These are phyloP conservation scores for Amborella trichopoda DNA, from an alignment of 164 flowering plant species.

Conservation along the genomic window DNA sequence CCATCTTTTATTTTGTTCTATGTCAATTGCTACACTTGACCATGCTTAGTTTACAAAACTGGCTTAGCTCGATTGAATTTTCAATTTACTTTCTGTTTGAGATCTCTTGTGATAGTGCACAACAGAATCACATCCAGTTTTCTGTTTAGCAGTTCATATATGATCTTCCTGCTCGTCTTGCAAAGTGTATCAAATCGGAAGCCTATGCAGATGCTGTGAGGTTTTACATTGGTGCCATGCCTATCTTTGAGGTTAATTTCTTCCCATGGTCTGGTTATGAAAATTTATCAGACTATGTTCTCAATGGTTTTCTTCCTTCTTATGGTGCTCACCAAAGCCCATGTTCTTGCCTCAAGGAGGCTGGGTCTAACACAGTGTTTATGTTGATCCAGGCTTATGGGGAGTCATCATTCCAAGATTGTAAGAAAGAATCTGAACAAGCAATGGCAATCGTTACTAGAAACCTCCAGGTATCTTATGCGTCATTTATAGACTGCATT, in stretches of 20 bases:
- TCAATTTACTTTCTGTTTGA: too few species aligned
- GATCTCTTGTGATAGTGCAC: too few species aligned
- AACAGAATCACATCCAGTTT: too few species aligned
- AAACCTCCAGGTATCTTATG: conserved; percentile 80
- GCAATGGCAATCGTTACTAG: conserved; percentile 51
- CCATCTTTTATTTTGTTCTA: too few species aligned
- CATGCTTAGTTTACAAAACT: too few species aligned
- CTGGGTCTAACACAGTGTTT: conserved; percentile 3
- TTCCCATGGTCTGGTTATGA: too few species aligned
- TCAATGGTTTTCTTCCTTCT: not conserved
- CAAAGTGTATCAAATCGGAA: conserved; percentile 84
- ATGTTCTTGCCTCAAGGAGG: not conserved
- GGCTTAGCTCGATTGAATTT: too few species aligned
- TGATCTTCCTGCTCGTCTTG: conserved; percentile 89
- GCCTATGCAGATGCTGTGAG: conserved; percentile 94
- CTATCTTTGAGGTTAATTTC: conserved; percentile 72
- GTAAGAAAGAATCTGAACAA: conserved; percentile 90
- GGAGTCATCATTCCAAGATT: conserved; percentile 89
- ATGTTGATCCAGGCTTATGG: conserved; percentile 63
- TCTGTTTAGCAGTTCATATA: conserved; percentile 77
- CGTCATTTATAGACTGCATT: too few species aligned
- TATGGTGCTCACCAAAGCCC: not conserved
- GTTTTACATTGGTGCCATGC: conserved; percentile 89
- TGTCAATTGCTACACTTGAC: too few species aligned
- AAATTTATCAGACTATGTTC: not conserved